Evolutionary conservation across 2,329 filamentous ascomycete species (phyloP).

Genomic region (Aspergillus niger): DNA sequence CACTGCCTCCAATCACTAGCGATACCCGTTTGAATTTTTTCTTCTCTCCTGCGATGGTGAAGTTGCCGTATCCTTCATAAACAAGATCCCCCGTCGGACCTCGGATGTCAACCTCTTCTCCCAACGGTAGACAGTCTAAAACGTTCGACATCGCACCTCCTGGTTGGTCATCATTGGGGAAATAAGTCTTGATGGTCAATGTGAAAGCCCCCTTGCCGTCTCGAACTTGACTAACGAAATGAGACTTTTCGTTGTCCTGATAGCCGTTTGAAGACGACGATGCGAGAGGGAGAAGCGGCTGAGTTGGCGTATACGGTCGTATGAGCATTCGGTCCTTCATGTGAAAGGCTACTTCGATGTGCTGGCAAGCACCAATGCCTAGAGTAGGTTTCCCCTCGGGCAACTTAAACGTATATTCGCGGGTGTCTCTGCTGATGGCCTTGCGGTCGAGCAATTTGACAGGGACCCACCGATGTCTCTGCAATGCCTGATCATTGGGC

Average conservation of each 20-base stretch:
- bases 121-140: constrained; percentile 52
- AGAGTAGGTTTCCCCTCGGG: not conserved
- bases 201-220: constrained; percentile 52
- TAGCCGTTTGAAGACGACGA: not conserved
- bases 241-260: constrained; percentile 6
- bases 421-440: constrained; percentile 45
- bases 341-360: constrained; percentile 57
- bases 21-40: constrained; percentile 48
- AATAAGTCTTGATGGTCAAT: constrained; percentile 56
- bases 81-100: constrained; percentile 55
- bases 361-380: constrained; percentile 36
- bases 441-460: constrained; percentile 45
- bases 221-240: not conserved
- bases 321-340: constrained; percentile 54
- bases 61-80: constrained; percentile 51
- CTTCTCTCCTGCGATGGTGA: constrained; percentile 48
- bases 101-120: constrained; percentile 54
- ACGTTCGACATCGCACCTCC: constrained; percentile 59
- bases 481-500: constrained; percentile 40
- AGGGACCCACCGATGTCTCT: constrained; percentile 32
- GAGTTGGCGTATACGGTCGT: constrained; percentile 54
- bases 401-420: constrained; percentile 47
- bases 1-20: constrained; percentile 54
- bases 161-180: constrained; percentile 49
- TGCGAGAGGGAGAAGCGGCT: constrained; percentile 41